phyloP scores from a whole-genome alignment of 352 stramenopile species.

The Globisporangium sylvaticum region DNA sequence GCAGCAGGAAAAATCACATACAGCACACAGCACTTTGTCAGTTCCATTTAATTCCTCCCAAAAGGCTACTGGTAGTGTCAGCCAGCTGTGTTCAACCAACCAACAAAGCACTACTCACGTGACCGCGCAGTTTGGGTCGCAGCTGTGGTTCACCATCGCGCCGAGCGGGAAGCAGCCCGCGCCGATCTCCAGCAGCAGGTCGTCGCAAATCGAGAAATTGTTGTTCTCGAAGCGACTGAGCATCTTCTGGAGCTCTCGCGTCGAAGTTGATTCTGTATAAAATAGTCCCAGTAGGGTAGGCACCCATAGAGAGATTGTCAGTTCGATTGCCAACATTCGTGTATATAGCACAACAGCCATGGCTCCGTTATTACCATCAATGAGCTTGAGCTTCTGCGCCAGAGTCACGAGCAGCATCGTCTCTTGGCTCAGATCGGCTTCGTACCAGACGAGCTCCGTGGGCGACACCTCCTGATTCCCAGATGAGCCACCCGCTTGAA shows the following conservation, averaged over 20 bases:
- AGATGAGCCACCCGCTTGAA: background rate
- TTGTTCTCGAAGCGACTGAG: conserved; percentile 74
- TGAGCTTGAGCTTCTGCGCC: conserved; percentile 47
- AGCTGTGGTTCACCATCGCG: conserved; percentile 81
- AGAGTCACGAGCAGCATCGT: conserved; percentile 43
- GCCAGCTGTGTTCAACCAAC: too few relatives aligned
- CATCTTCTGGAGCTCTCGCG: conserved; percentile 51
- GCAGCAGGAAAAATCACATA: background rate
- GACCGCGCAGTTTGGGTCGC: conserved; percentile 56
- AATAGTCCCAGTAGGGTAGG: background rate
- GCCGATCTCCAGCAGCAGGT: conserved; percentile 47
- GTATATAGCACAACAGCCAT: background rate
- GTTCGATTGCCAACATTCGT: background rate
- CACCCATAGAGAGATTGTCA: background rate
- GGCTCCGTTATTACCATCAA: conserved; percentile 22
- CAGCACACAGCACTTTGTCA: background rate
- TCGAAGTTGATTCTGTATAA: conserved; percentile 14
- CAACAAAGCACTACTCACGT: conserved; percentile 34
- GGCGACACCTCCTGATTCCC: conserved; percentile 10
- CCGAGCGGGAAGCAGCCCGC: conserved; percentile 59
- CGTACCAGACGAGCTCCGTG: conserved; percentile 48
- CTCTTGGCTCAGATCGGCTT: conserved; percentile 48
- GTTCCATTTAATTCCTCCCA: too few relatives aligned
- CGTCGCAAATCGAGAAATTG: conserved; percentile 77
- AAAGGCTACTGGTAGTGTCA: too few relatives aligned